These are phyloP conservation scores for Sarcomyxa edulis DNA, from an alignment of 768 basidiomycete genomes.

Conservation along the genomic window DNA sequence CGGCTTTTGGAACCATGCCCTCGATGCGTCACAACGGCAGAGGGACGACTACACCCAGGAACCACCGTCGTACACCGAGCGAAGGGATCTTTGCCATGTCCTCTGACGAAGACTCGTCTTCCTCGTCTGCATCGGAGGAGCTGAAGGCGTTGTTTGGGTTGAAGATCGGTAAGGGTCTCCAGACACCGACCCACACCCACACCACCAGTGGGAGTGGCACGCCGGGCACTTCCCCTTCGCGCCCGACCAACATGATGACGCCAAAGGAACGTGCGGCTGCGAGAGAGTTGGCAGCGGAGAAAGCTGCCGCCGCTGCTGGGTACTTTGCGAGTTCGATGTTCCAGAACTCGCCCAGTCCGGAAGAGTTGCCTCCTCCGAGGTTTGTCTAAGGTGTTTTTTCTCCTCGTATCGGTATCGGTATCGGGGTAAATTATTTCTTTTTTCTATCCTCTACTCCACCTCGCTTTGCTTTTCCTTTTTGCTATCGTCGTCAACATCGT, in stretches of 20 bases:
- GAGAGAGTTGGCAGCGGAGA: slow-evolving; percentile 6
- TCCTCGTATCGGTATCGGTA: slow-evolving; percentile 1
- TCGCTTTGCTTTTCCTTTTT: slow-evolving; percentile 1
- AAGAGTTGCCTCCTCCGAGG: slow-evolving; percentile 51
- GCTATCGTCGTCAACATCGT: slow-evolving; percentile 1
- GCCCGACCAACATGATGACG: too few relatives aligned
- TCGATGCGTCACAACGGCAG: too few relatives aligned
- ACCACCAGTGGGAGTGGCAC: not conserved
- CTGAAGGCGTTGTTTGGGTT: slow-evolving; percentile 6
- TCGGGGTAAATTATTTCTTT: slow-evolving; percentile 5
- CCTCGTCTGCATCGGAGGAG: slow-evolving; percentile 14
- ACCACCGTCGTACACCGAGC: slow-evolving; percentile 59
- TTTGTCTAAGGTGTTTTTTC: slow-evolving; percentile 2
- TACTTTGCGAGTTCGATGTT: slow-evolving; percentile 79
- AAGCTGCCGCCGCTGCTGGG: slow-evolving; percentile 20
- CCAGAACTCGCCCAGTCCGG: slow-evolving; percentile 85
- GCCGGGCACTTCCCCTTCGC: not conserved
- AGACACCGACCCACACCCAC: not conserved
- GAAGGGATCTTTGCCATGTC: slow-evolving; percentile 75
- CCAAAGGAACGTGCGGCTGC: too few relatives aligned
- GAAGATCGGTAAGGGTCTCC: slow-evolving; percentile 1
- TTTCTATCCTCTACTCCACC: not conserved
- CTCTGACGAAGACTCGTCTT: slow-evolving; percentile 58
- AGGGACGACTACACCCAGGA: slow-evolving; percentile 32
- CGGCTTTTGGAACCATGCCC: too few relatives aligned